Conservation (phyloP, 257 asterid genomes). For the Misopates orontium region DNA sequence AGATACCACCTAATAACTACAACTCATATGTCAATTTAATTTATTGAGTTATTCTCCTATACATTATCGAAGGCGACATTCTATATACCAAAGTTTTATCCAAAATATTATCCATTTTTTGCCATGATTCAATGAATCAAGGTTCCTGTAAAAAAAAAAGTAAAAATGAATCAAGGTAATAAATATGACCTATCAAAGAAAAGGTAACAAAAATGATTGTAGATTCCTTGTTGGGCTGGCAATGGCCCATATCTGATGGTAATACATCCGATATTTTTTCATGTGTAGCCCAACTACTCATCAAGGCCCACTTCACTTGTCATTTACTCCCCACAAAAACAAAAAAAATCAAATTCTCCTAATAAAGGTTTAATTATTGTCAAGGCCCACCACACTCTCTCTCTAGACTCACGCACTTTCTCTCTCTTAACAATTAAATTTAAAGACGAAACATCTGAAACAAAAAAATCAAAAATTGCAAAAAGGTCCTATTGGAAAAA, state of each 20-base stretch:
- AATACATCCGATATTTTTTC: constrained; percentile 30
- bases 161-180: no score
- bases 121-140: neutral
- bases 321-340: constrained; percentile 27
- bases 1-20: no score
- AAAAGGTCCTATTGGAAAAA: neutral
- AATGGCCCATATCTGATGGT: constrained; percentile 35
- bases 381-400: constrained; percentile 50
- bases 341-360: neutral
- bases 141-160: no score
- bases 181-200: no score
- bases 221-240: constrained; percentile 37
- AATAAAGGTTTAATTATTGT: constrained; percentile 40
- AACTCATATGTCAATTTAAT: no score
- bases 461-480: neutral
- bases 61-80: neutral
- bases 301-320: constrained; percentile 38
- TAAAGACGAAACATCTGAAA: neutral
- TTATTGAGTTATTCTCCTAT: no score
- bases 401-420: constrained; percentile 23
- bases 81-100: neutral
- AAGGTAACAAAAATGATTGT: neutral
- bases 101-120: constrained; percentile 2
- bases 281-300: constrained; percentile 22
- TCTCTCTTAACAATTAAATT: constrained; percentile 1